Conservation (phyloP, 2,329 filamentous ascomycete species). For the Diaporthe eres region DNA sequence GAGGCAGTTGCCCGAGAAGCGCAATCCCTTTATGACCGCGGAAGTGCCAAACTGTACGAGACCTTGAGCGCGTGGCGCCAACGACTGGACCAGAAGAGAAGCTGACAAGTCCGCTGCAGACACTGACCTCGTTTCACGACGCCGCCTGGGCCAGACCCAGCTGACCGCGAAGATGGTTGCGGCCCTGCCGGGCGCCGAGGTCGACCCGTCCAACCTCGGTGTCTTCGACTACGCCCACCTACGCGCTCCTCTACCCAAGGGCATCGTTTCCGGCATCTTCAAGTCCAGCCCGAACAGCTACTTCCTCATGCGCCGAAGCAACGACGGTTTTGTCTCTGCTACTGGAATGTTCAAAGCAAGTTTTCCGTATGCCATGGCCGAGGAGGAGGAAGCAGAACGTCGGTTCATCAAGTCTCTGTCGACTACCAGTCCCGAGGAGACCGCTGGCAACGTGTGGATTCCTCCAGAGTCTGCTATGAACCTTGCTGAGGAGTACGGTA, state of each 20-base stretch:
- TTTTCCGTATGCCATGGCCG: slow-evolving; percentile 81
- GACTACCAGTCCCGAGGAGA: slow-evolving; percentile 89
- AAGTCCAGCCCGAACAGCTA: slow-evolving; percentile 91
- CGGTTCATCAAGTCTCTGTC: slow-evolving; percentile 86
- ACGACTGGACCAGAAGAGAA: slow-evolving; percentile 26
- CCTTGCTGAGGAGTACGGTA: slow-evolving; percentile 89
- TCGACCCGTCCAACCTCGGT: slow-evolving; percentile 80
- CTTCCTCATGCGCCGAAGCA: slow-evolving; percentile 94
- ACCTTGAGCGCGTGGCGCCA: background rate
- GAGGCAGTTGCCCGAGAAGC: slow-evolving; percentile 57
- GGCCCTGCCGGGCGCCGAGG: slow-evolving; percentile 77
- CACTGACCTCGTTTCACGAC: slow-evolving; percentile 82
- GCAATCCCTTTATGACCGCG: slow-evolving; percentile 68
- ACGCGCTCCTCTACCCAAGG: slow-evolving; percentile 91
- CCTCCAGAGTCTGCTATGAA: slow-evolving; percentile 84
- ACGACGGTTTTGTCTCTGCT: slow-evolving; percentile 86
- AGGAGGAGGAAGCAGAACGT: slow-evolving; percentile 83
- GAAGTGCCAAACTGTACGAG: slow-evolving; percentile 65
- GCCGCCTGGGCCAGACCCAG: slow-evolving; percentile 93
- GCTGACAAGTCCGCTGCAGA: slow-evolving; percentile 61
- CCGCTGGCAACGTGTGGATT: slow-evolving; percentile 97
- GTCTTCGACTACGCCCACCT: slow-evolving; percentile 97
- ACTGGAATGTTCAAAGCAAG: slow-evolving; percentile 95
- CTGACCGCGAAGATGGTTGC: slow-evolving; percentile 85
- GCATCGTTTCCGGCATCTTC: slow-evolving; percentile 94